Percentiles rank a stretch among this genome's conserved stretches.
These are phyloP conservation scores for Hyaloscypha finlandica DNA, from an alignment of 495 filamentous ascomycete species.

Conservation along the genomic window DNA sequence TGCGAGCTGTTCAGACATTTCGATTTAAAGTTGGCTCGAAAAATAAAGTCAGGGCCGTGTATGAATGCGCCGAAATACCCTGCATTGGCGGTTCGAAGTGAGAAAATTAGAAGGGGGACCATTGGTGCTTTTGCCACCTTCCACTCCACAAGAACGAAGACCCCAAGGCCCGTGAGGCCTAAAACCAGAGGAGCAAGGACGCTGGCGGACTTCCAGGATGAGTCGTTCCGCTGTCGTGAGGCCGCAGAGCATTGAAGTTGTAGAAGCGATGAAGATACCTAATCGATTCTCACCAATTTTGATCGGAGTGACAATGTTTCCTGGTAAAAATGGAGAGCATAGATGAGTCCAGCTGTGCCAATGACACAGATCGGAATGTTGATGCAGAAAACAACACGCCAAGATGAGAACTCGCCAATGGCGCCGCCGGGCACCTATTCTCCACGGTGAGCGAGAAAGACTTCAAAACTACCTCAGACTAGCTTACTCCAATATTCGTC, in stretches of 20 bases:
- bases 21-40: too few relatives aligned
- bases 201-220: constrained; percentile 53
- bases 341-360: constrained; percentile 36
- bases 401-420: constrained; percentile 33
- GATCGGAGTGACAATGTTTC: constrained; percentile 34
- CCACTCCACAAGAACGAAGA: constrained; percentile 49
- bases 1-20: too few relatives aligned
- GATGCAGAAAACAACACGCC: constrained; percentile 34
- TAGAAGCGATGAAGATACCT: constrained; percentile 52
- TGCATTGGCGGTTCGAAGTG: constrained; percentile 40
- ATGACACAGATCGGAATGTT: constrained; percentile 44
- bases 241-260: constrained; percentile 49
- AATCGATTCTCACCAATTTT: constrained; percentile 59
- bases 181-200: constrained; percentile 59
- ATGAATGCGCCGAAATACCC: constrained; percentile 46
- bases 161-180: constrained; percentile 44
- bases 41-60: constrained; percentile 45
- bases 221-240: constrained; percentile 51
- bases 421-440: constrained; percentile 14
- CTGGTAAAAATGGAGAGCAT: constrained; percentile 40
- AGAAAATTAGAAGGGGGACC: constrained; percentile 45
- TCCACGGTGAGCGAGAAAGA: not conserved
- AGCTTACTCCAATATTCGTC: constrained; percentile 59
- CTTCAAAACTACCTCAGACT: not conserved
- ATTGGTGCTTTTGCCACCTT: constrained; percentile 44